Evolutionary conservation across 1,284 basidiomycete species (phyloP).

Genomic region (Sphaerobolus stellatus): DNA sequence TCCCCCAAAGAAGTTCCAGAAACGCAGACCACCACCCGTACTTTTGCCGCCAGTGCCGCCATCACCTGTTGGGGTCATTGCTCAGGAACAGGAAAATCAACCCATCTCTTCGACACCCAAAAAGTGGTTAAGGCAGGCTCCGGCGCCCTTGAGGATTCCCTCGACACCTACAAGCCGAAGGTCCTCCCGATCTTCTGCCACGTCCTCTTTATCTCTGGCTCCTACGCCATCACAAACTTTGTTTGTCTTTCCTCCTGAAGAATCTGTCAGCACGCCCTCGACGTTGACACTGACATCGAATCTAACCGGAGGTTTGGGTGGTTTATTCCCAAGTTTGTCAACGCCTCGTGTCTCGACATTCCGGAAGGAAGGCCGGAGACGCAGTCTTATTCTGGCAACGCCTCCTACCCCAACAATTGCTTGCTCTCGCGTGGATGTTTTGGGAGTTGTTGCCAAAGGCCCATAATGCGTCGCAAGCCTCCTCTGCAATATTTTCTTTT

Average conservation of each 20-base stretch:
- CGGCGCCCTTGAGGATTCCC: conserved; percentile 5
- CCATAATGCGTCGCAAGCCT: too few species aligned
- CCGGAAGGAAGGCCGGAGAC: conserved; percentile 60
- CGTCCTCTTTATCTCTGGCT: conserved; percentile 10
- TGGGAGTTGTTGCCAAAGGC: conserved; percentile 66
- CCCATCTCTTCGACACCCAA: background rate
- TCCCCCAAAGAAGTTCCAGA: conserved; percentile 31
- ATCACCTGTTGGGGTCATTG: conserved; percentile 50
- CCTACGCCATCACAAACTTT: conserved; percentile 66
- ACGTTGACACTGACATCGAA: conserved; percentile 73
- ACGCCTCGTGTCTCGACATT: conserved; percentile 76
- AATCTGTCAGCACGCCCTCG: conserved; percentile 69
- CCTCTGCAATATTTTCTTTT: too few species aligned
- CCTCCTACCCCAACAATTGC: conserved; percentile 78
- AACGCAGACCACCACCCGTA: conserved; percentile 54
- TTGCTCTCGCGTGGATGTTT: conserved; percentile 75
- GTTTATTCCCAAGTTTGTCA: conserved; percentile 58
- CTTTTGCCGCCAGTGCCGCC: conserved; percentile 70
- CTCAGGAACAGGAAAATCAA: background rate
- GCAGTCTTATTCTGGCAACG: conserved; percentile 68
- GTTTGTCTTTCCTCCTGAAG: conserved; percentile 72
- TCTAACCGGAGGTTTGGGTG: conserved; percentile 42
- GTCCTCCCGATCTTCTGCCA: background rate
- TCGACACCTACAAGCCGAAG: background rate
- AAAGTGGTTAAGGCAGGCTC: conserved; percentile 1